Evolutionary conservation across 1,284 basidiomycete genomes (phyloP).

Genomic region (Pseudozyma sp.): DNA sequence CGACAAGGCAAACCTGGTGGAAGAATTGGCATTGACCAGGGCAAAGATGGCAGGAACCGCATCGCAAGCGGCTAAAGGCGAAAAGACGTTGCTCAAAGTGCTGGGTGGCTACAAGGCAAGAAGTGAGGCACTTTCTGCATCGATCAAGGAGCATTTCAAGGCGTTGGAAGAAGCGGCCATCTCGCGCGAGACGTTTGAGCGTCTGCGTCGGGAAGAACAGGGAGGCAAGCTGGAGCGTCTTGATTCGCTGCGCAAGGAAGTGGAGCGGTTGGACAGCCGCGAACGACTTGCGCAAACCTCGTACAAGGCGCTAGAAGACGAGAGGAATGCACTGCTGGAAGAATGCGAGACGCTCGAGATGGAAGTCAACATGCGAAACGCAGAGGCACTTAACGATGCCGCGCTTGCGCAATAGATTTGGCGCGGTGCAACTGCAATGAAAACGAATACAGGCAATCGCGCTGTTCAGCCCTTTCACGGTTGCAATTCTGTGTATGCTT

Average conservation of each 20-base stretch:
- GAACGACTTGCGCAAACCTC: conserved; percentile 56
- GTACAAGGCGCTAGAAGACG: conserved; percentile 53
- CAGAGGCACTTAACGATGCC: conserved; percentile 50
- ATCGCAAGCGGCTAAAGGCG: conserved; percentile 82
- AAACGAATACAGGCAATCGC: no score
- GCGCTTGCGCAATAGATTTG: conserved; percentile 16
- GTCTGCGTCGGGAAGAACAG: conserved; percentile 55
- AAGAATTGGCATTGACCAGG: conserved; percentile 76
- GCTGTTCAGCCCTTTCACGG: no score
- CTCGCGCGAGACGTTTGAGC: conserved; percentile 53
- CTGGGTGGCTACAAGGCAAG: conserved; percentile 91
- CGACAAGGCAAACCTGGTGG: conserved; percentile 74
- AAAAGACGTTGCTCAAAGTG: conserved; percentile 89
- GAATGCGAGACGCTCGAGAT: conserved; percentile 57
- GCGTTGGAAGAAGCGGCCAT: conserved; percentile 47
- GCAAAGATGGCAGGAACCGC: conserved; percentile 86
- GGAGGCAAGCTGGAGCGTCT: conserved; percentile 55
- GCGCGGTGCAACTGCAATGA: no score
- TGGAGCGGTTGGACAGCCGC: conserved; percentile 47
- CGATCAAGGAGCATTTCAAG: conserved; percentile 37
- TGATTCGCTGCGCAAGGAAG: conserved; percentile 56
- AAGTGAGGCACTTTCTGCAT: conserved; percentile 77
- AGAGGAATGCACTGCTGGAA: conserved; percentile 46
- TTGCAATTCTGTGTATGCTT: no score
- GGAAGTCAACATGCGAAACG: conserved; percentile 66